Conservation (phyloP, 768 basidiomycete genomes). For the Pleurotus ostreatus region DNA sequence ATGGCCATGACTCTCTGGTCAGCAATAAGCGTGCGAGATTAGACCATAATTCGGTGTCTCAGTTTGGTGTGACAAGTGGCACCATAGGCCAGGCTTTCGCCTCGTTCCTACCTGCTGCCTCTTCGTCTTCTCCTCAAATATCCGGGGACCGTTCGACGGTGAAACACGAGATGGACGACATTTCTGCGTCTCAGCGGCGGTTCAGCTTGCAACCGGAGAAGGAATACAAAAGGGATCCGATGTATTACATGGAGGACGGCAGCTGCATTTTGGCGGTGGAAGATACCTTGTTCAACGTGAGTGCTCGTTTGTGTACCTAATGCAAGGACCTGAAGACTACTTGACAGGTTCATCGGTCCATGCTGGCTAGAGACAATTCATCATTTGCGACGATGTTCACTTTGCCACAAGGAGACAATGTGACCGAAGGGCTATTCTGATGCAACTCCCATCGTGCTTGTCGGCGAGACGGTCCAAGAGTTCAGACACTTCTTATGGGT, state of each 20-base stretch:
- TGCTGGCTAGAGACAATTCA: slow-evolving; percentile 59
- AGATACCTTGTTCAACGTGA: slow-evolving; percentile 65
- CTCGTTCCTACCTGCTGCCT: neutral
- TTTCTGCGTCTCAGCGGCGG: neutral
- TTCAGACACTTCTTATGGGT: slow-evolving; percentile 75
- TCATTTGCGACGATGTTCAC: slow-evolving; percentile 66
- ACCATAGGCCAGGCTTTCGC: neutral
- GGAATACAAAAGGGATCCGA: slow-evolving; percentile 36
- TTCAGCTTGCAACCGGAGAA: neutral
- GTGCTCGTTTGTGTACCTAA: slow-evolving; percentile 13
- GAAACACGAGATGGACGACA: slow-evolving; percentile 14
- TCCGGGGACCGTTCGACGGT: neutral
- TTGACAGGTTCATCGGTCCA: slow-evolving; percentile 52
- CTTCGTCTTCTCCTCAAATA: neutral
- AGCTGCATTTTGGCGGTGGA: slow-evolving; percentile 63
- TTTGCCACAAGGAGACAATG: slow-evolving; percentile 52
- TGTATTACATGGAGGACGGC: slow-evolving; percentile 64
- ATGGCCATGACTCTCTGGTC: neutral
- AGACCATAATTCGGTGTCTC: neutral
- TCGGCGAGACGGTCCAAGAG: slow-evolving; percentile 59
- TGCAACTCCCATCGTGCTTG: slow-evolving; percentile 57
- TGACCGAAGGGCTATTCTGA: slow-evolving; percentile 63
- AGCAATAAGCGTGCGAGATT: slow-evolving; percentile 8
- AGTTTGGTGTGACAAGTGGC: neutral
- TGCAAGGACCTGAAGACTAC: neutral